phyloP scores from a whole-genome alignment of 371 early-diverging fungal species.

The Mucor circinelloides region DNA sequence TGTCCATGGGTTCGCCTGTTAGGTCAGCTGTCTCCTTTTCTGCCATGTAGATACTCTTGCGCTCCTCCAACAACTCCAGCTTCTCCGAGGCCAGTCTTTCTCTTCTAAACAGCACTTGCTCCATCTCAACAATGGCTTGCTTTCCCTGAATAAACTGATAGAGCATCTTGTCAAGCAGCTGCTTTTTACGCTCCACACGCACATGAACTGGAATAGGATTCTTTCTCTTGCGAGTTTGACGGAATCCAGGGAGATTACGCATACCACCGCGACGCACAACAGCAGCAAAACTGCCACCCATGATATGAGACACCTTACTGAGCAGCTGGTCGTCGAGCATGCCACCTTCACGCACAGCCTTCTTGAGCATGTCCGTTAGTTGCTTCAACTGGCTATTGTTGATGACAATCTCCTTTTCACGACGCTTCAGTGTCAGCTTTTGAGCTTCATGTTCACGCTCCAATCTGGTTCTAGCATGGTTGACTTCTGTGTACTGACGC shows the following conservation, averaged over 20 bases:
- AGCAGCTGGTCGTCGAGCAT: conserved; percentile 46
- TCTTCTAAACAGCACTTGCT: conserved; percentile 55
- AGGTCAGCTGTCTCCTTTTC: conserved; percentile 59
- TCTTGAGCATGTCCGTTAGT: conserved; percentile 52
- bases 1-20: conserved; percentile 52
- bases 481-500: conserved; percentile 68
- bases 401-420: conserved; percentile 59
- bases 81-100: conserved; percentile 71
- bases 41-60: conserved; percentile 66
- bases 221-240: conserved; percentile 13
- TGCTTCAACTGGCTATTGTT: conserved; percentile 59
- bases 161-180: conserved; percentile 66
- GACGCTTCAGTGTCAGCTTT: conserved; percentile 58
- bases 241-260: conserved; percentile 27
- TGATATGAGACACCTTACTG: conserved; percentile 43
- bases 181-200: conserved; percentile 54
- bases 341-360: conserved; percentile 54
- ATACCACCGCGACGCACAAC: conserved; percentile 35
- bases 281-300: conserved; percentile 51
- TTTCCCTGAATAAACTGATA: conserved; percentile 54
- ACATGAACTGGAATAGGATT: conserved; percentile 46
- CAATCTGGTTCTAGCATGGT: conserved; percentile 66
- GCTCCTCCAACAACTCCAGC: conserved; percentile 69
- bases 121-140: conserved; percentile 54
- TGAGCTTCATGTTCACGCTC: conserved; percentile 73